Percentiles rank a stretch among this genome's conserved stretches.
phyloP scores from a whole-genome alignment of 2,329 filamentous ascomycete genomes.

The Aspergillus sojae region DNA sequence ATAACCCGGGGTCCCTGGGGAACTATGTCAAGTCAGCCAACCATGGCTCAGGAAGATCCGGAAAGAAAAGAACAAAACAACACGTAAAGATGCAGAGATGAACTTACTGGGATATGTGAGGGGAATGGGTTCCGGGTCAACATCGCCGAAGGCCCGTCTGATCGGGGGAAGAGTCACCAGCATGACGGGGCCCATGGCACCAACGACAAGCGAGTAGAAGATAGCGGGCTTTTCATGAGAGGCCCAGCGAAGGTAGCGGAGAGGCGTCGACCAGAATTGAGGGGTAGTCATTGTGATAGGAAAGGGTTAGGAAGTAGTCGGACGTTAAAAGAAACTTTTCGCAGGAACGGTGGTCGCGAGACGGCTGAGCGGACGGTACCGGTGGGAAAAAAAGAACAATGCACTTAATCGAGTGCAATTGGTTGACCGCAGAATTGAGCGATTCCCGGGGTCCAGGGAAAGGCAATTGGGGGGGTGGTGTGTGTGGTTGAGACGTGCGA shows the following conservation, averaged over 20 bases:
- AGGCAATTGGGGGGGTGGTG: slow-evolving; percentile 10
- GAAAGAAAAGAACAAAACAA: background rate
- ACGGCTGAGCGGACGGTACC: background rate
- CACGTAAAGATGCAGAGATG: background rate
- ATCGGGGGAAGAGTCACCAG: slow-evolving; percentile 74
- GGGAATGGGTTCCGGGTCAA: slow-evolving; percentile 72
- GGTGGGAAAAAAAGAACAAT: background rate
- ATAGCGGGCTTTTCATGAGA: slow-evolving; percentile 85
- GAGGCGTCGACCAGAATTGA: slow-evolving; percentile 79
- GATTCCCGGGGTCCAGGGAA: slow-evolving; percentile 2
- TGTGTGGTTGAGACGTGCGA: slow-evolving; percentile 9
- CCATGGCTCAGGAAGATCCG: background rate
- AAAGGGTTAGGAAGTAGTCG: slow-evolving; percentile 19
- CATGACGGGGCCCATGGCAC: slow-evolving; percentile 69
- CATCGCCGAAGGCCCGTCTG: slow-evolving; percentile 72
- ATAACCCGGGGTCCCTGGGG: slow-evolving; percentile 49
- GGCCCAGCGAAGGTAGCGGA: slow-evolving; percentile 87
- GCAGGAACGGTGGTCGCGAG: slow-evolving; percentile 6
- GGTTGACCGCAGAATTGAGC: background rate
- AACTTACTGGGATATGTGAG: slow-evolving; percentile 89
- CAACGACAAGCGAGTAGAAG: slow-evolving; percentile 83
- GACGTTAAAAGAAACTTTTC: slow-evolving; percentile 28
- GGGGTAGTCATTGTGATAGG: slow-evolving; percentile 55
- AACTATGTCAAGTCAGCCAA: slow-evolving; percentile 33
- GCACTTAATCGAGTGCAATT: background rate